Base-by-base conservation (phyloP, 495 filamentous ascomycete species). In the Hypoxylon intermedium region DNA sequence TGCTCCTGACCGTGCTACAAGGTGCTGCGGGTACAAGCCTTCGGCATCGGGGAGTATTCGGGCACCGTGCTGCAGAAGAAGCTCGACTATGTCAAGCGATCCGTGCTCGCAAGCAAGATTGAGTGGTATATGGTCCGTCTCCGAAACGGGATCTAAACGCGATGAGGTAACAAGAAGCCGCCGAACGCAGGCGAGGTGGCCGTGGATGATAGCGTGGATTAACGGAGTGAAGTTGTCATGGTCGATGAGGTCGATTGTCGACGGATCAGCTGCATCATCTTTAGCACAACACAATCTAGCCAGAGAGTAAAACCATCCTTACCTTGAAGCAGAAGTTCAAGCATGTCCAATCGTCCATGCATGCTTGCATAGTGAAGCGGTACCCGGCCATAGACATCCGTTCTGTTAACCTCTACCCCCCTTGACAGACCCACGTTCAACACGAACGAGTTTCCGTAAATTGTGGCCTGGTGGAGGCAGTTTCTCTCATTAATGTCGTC, bases 401-500 rank as follows among this genome's bases (percentile, higher is more conserved):
- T 86, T 47, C 87, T 81, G 34, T 85, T 81, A n/a, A 90, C 85
- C 67, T 92, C 86, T 7, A 98, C 88, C 1, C 80, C 83, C 12
- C 79, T 81, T 5, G 80, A 70, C 21, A 98, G 79, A 5, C 90
- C 92, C 31, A 87, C 84, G 33, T 84, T 76, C 48, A 98, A 78
- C 36, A 97, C 88, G 59, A 88, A 86, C 4, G 82, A 71, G 60
- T 90, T 89, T 5, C 91, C 92, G 47, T 92, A 93, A 12, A 97
- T 96, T 6, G 92, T 87, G 4, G 94, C 92, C 74, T 98, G 93
- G 58, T 98, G 94, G 33, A 98, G 80, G 68, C 92, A 96, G 68
- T 97, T 98, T 28, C 94, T 83, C 68, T 97, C 92, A 68, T 98
- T 98, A 67, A 98, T 97, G 66, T 98, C 93, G 68, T 98, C 95